phyloP scores from a whole-genome alignment of 2,329 filamentous ascomycete species.

The Harringtonia aguacate region DNA sequence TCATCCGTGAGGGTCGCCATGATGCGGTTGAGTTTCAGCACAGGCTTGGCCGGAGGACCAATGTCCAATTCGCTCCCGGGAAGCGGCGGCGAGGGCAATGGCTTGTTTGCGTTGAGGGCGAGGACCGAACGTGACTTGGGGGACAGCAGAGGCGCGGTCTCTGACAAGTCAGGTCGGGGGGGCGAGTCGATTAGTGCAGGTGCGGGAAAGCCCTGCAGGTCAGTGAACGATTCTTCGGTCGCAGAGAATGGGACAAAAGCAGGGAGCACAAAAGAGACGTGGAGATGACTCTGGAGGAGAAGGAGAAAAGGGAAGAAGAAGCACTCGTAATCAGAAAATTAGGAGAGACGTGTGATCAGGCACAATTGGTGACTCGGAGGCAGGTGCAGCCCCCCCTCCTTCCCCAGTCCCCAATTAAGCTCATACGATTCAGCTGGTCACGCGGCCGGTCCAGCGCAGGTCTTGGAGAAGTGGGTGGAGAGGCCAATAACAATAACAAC shows the following conservation, averaged over 20 bases:
- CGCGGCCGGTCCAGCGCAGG: not conserved
- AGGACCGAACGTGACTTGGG: constrained; percentile 1
- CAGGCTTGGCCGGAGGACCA: constrained; percentile 27
- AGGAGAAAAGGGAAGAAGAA: not conserved
- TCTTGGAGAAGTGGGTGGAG: too few species aligned
- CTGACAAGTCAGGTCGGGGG: not conserved
- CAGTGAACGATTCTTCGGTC: not conserved
- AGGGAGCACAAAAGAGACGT: too few species aligned
- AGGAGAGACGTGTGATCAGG: too few species aligned
- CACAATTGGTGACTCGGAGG: not conserved
- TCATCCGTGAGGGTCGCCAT: constrained; percentile 47
- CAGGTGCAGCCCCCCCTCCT: not conserved
- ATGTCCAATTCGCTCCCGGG: constrained; percentile 29
- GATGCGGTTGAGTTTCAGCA: constrained; percentile 43
- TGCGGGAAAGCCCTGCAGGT: not conserved
- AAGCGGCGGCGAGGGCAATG: constrained; percentile 42
- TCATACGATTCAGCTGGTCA: not conserved
- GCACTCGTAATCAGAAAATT: too few species aligned
- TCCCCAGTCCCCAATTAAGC: not conserved
- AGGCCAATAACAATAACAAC: too few species aligned
- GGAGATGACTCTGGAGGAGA: not conserved
- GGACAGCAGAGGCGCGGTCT: constrained; percentile 5
- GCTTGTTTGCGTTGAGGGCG: constrained; percentile 41
- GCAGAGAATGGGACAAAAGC: not conserved
- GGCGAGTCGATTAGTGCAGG: not conserved